These are phyloP conservation scores for Warburgia ugandensis DNA, from an alignment of 164 flowering plant genomes.

Conservation along the genomic window DNA sequence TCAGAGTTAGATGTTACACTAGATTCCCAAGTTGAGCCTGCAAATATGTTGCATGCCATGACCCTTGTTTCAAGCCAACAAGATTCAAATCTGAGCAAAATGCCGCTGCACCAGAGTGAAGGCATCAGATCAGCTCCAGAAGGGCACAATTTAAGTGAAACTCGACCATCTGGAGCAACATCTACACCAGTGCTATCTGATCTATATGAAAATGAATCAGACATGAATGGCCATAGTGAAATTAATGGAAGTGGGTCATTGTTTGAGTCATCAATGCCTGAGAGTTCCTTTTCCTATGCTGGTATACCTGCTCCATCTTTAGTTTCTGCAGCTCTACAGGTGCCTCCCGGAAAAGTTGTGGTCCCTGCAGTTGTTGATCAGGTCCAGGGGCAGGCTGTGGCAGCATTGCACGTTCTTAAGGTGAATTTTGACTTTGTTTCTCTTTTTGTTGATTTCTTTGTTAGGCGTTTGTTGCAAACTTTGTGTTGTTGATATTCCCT, in stretches of 20 bases:
- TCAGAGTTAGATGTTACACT: conserved; percentile 21
- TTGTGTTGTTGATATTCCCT: not conserved
- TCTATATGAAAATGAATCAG: conserved; percentile 28
- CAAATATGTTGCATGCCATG: conserved; percentile 15
- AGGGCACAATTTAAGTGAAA: conserved; percentile 20
- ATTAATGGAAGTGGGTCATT: conserved; percentile 21
- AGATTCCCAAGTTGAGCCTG: conserved; percentile 23
- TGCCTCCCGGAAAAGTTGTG: conserved; percentile 81
- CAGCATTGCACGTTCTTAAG: conserved; percentile 90
- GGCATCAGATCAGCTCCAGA: conserved; percentile 23
- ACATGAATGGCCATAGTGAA: conserved; percentile 22
- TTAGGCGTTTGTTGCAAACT: not conserved
- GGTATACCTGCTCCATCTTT: conserved; percentile 95
- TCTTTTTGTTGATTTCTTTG: not conserved
- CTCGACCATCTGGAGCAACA: conserved; percentile 22
- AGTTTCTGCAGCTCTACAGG: conserved; percentile 77
- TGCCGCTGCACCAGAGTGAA: conserved; percentile 21
- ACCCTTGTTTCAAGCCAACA: conserved; percentile 18
- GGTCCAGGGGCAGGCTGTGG: conserved; percentile 78
- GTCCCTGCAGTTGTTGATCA: conserved; percentile 87
- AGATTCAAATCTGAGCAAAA: conserved; percentile 20
- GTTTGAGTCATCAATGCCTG: conserved; percentile 30
- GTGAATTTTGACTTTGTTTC: conserved; percentile 33
- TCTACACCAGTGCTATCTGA: conserved; percentile 21
- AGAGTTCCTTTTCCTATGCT: conserved; percentile 45